These are phyloP conservation scores for Arabidopsis hybrid DNA, from an alignment of 441 rosid species.

Conservation along the genomic window DNA sequence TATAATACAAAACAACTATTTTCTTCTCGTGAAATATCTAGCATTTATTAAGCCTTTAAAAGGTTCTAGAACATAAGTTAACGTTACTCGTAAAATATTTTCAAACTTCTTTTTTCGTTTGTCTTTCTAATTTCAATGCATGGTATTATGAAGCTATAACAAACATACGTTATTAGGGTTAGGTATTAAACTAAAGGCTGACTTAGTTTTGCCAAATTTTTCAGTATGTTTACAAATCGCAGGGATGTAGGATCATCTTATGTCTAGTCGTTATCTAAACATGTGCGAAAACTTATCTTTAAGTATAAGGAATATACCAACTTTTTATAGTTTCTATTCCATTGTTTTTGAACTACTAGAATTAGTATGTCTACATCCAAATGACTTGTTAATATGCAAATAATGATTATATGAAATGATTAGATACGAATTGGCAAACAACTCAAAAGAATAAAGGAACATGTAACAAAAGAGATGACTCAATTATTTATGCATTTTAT, in stretches of 20 bases:
- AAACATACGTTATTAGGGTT: constrained; percentile 6
- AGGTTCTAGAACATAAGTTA: background rate
- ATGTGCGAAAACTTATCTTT: background rate
- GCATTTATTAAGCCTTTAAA: background rate
- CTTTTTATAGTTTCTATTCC: background rate
- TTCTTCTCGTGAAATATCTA: background rate
- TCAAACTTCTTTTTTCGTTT: background rate
- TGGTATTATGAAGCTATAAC: background rate
- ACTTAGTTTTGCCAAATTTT: background rate
- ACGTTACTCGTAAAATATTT: background rate
- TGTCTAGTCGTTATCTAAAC: background rate
- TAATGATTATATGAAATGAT: constrained; percentile 4
- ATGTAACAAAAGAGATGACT: constrained; percentile 22
- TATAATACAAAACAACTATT: no score
- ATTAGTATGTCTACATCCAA: background rate
- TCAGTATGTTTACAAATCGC: background rate
- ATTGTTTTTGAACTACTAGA: background rate
- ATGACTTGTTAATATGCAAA: background rate
- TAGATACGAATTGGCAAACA: constrained; percentile 2
- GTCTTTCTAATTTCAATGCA: background rate
- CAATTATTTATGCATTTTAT: background rate
- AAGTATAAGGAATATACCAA: background rate
- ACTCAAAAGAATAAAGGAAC: constrained; percentile 24
- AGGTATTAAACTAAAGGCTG: background rate
- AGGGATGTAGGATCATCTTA: background rate